Base-by-base conservation (phyloP, 768 basidiomycete species). In the Amanita rubescens region DNA sequence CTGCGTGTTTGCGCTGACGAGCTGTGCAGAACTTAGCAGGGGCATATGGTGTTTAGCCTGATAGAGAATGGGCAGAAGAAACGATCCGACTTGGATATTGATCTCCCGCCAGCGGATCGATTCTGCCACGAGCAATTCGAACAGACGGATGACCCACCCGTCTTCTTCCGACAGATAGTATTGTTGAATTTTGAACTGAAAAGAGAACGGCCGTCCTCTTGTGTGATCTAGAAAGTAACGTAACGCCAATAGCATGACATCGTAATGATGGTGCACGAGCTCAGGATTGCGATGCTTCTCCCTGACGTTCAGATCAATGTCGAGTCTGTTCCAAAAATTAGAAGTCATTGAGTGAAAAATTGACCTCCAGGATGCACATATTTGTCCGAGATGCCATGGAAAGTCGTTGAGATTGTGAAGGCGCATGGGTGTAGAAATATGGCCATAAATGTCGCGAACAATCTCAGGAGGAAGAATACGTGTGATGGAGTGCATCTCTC, bases 381-480 rank as follows among this genome's bases (percentile, higher is more conserved):
- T 25, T 6, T 53, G 52, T 15, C 44, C 43, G n/a, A 53, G 44
- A 32, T 35, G 37, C 52, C 52, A 53, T 20, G 52, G 52, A 19
- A 53, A 53, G 20, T 12, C 1, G 14, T 30, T 6, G 43, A 32
- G 44, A 15, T 38, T 27, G 35, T 46, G 52, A 17, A 46, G 39
- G 11, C 5, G 30, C n/a, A 53, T 14, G n/a, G 52, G 42, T 10
- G 43, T 34, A 9, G 34, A 19, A 9, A 53, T 37, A 11, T 38
- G n/a, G 14, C 24, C 5, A 20, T 45, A 39, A 9, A 46, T 35
- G n/a, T 53, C 52, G 34, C 44, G 43, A 14, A 53, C 30, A 34
- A 53, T 35, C 32, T 53, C 52, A 7, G 24, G 15, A 32, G 49
- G 49, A 37, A 41, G 20, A 22, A 0, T 35, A 17, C 37, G 32